These are phyloP conservation scores for Durio zibethinus DNA, from an alignment of 345 rosid species.

Conservation along the genomic window DNA sequence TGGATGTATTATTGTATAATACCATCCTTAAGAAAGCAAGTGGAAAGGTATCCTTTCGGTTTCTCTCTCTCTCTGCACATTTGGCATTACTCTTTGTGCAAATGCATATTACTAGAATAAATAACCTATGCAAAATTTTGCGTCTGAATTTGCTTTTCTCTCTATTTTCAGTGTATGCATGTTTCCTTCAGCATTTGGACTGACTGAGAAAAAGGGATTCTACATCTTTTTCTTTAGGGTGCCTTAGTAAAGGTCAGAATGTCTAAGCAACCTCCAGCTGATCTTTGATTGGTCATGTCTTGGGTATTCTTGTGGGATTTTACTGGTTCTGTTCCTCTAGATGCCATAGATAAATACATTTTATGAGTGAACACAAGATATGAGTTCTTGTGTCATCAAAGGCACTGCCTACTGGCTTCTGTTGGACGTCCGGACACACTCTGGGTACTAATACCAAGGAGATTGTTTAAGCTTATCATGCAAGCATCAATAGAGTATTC, in stretches of 20 bases:
- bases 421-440: background rate
- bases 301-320: background rate
- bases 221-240: background rate
- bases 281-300: background rate
- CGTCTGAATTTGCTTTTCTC: background rate
- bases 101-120: background rate
- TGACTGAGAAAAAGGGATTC: background rate
- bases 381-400: background rate
- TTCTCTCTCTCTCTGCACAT: background rate
- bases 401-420: background rate
- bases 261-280: background rate
- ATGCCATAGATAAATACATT: background rate
- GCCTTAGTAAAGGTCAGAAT: background rate
- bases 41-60: slow-evolving; percentile 39
- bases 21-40: slow-evolving; percentile 52
- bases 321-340: background rate
- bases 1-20: slow-evolving; percentile 59
- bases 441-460: background rate
- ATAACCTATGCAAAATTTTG: background rate
- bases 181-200: background rate
- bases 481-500: background rate
- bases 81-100: background rate
- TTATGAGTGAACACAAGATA: background rate
- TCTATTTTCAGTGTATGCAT: background rate
- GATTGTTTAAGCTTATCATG: background rate